Base-by-base conservation (phyloP, 1,139 yeast genomes). In the Geotrichum histeridarum region DNA sequence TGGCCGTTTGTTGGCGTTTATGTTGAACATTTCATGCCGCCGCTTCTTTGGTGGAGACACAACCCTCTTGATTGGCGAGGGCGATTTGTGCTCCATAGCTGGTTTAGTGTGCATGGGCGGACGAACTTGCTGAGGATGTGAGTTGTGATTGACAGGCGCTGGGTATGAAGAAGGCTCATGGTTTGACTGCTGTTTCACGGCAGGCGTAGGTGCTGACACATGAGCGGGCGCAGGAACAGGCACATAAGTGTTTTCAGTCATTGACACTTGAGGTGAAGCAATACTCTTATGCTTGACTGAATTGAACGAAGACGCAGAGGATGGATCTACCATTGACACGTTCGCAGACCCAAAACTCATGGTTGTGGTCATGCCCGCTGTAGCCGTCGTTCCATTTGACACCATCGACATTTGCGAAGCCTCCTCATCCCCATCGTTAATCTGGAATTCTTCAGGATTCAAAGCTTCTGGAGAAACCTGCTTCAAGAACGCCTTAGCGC, bases 391-490 rank as follows among this genome's bases (percentile, higher is more conserved):
- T 2, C 35, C 36, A 22, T 39, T 31, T n/a, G 36, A 14, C n/a
- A 27, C 36, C 39, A 48, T 17, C 14, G 27, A 32, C 12, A n/a
- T 7, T 6, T 14, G n/a, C 9, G 27, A 11, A 4, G n/a, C 32
- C 22, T 43, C 47, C 14, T 32, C 36, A 31, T 32, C 39, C 75
- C 63, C 67, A 69, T 63, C 66, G 32, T 37, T 18, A 36, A 44
- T 8, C 15, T 48, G 51, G 38, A 53, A 53, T 15, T 55, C 55
- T 1, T 55, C 58, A 9, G 58, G 51, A 18, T 50, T 53, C 6
- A 48, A 42, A 6, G 54, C 48, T n/a, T 51, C 54, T 8, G 54
- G 53, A 3, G 54, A 54, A 9, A 54, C 57, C 12, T 50, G 53
- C 1, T 45, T 48, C 31, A 51, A n/a, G 31, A 50, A 52, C 5